Base-by-base conservation (phyloP, 2,329 filamentous ascomycete species). In the Hirsutella rhossiliensis region DNA sequence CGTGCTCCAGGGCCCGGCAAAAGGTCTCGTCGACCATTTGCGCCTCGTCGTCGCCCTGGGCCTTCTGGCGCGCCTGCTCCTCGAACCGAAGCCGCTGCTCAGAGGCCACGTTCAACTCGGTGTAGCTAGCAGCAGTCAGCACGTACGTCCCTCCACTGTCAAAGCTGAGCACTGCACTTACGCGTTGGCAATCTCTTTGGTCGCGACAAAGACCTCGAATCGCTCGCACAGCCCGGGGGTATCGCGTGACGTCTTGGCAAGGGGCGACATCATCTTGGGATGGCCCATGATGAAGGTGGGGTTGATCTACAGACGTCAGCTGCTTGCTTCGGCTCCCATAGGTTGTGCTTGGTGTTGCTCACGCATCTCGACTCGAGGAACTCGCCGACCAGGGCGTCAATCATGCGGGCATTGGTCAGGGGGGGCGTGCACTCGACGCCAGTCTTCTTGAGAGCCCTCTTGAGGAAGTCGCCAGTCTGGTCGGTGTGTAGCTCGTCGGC, bases 11-110 rank as follows among this genome's bases (percentile, higher is more conserved):
- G 43, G 84, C 81, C 48, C 83, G 84, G 58, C 88, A 86, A 75
- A 97, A 97, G 56, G 86, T 94, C 76, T 97, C 90, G 56, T 98
- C 94, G 44, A 97, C 81, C 54, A 92, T 71, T 69, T 97, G 92
- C 1, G 90, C 94, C 69, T 98, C 94, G 55, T 97, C 88, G 53
- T 98, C 94, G 60, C 94, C 92, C 68, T 94, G 87, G 7, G 81
- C 87, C 78, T 97, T 97, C 72, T 97, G 89, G 56, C 80, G 76
- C 5, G 89, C 90, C 69, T 98, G 92, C 77, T 97, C 90, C 64
- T 95, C 88, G 51, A 68, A 68, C 19, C 88, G 80, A 50, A 90
- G 69, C 49, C 92, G 80, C 72, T 98, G 92, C 65, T 96, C 89
- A 57, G 94, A 90, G 45, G 90, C 88, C 58, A 96, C 87, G 73